Conservation (phyloP, 2,329 filamentous ascomycete genomes). For the Exophiala sideris region DNA sequence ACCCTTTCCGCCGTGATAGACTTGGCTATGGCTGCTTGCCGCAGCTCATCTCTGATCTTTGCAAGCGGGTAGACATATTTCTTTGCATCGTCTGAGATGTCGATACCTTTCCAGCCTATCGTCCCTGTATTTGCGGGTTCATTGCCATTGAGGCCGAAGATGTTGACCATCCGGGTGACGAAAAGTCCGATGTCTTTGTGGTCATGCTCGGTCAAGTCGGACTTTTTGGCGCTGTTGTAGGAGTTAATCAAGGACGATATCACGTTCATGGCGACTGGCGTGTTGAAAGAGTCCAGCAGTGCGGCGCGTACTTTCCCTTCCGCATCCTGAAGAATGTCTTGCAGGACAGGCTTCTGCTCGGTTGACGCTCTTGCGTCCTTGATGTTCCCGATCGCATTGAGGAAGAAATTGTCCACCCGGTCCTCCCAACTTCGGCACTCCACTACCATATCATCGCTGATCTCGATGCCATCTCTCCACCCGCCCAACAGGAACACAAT, state of each 20-base stretch:
- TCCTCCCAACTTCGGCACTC: slow-evolving; percentile 76
- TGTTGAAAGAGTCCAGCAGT: slow-evolving; percentile 84
- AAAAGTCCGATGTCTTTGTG: slow-evolving; percentile 63
- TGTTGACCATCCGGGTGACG: slow-evolving; percentile 78
- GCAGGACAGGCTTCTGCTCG: slow-evolving; percentile 31
- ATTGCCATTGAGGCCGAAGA: slow-evolving; percentile 67
- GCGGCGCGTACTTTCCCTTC: slow-evolving; percentile 60
- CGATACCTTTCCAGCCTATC: slow-evolving; percentile 64
- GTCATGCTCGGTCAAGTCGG: slow-evolving; percentile 45
- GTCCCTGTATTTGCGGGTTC: slow-evolving; percentile 34
- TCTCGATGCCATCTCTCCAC: slow-evolving; percentile 90
- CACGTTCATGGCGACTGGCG: slow-evolving; percentile 71
- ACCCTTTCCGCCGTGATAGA: slow-evolving; percentile 40
- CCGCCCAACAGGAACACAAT: slow-evolving; percentile 83
- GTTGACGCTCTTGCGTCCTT: slow-evolving; percentile 50
- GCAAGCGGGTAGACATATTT: slow-evolving; percentile 60
- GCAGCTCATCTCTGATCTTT: slow-evolving; percentile 55
- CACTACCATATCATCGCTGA: slow-evolving; percentile 76
- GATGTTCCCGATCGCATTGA: slow-evolving; percentile 34
- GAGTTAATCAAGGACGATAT: slow-evolving; percentile 74
- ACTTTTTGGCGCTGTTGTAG: slow-evolving; percentile 60
- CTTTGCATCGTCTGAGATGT: slow-evolving; percentile 58
- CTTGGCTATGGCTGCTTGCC: slow-evolving; percentile 52
- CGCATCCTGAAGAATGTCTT: slow-evolving; percentile 50
- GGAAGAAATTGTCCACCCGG: slow-evolving; percentile 68